Evolutionary conservation across 2,329 filamentous ascomycete species (phyloP).

Genomic region (Cryoendolithus antarcticus): DNA sequence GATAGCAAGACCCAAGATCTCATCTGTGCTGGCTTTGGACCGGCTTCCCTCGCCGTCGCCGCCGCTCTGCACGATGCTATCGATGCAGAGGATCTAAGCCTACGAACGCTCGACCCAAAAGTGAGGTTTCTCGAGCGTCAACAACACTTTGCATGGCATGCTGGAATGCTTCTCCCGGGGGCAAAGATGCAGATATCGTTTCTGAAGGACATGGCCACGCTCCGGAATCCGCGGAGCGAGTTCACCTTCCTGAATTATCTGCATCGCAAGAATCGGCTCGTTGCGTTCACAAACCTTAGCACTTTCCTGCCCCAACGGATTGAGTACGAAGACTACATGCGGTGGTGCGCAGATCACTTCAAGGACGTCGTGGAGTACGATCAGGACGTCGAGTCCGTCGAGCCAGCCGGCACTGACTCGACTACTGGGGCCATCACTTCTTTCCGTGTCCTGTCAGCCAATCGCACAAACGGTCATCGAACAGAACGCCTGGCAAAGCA

Average conservation of each 20-base stretch:
- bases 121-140: conserved; percentile 85
- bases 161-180: conserved; percentile 85
- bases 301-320: conserved; percentile 77
- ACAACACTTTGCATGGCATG: conserved; percentile 74
- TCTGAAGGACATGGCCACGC: conserved; percentile 85
- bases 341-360: conserved; percentile 81
- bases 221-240: conserved; percentile 74
- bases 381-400: conserved; percentile 62
- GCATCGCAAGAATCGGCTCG: conserved; percentile 64
- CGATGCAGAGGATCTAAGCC: conserved; percentile 28
- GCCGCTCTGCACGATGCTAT: conserved; percentile 78
- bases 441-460: conserved; percentile 56
- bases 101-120: conserved; percentile 43
- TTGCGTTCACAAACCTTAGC: conserved; percentile 80
- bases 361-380: conserved; percentile 60
- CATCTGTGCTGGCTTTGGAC: conserved; percentile 84
- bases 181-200: conserved; percentile 98
- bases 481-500: conserved; percentile 48
- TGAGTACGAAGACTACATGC: conserved; percentile 92
- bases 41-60: conserved; percentile 78
- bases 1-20: conserved; percentile 64
- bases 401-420: conserved; percentile 40
- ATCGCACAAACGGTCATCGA: conserved; percentile 44
- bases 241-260: conserved; percentile 97
- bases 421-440: conserved; percentile 43